Evolutionary conservation across 495 filamentous ascomycete genomes (phyloP), one percentile per base, ranked within the genome.

Genomic region (Platismatia glauca): DNA sequence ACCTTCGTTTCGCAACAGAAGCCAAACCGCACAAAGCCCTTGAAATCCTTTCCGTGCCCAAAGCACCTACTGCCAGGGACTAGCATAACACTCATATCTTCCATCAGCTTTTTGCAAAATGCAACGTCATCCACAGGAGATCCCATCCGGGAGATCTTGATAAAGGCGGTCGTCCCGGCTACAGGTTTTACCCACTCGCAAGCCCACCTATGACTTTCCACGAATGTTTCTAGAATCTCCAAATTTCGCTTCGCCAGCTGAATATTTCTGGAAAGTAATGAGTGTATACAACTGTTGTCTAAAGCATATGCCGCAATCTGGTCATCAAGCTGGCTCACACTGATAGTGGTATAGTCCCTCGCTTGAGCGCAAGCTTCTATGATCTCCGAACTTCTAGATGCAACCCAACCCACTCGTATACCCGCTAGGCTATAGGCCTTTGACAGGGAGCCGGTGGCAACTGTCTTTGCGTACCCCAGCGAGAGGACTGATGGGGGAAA

Each of bases 401-500:
- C 90, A 61, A 94, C 77, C 91, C 91, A 96, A 39, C 91, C 91
- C 6, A 91, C 74, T 0, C 91, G 83, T 55, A 95, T 82, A 13
- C 91, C 91, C 0, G 91, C 91, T 11, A 95, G 74, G 38, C 90
- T 85, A 75, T 89, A 95, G 7, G 90, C 87, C 73, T 96, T 96
- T 20, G 89, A 92, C 73, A 93, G 81, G 3, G 89, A 94, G 33
- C 91, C 87, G 0, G 90, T 95, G 33, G 81, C 82, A 29, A 95
- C 79, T 7, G 82, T 80, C 37, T 86, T 84, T 13, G 81, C 71
- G 71, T 94, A 95, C 6, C 84, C 84, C 13, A 95, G 72, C 0
- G 86, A 85, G 3, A 90, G 73, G n/a, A 86, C 73, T 0, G 88
- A 90, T 1, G 83, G 84, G 7, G 89, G 89, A 62, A 85, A 84